phyloP scores from a whole-genome alignment of 768 basidiomycete genomes.

The Tubosaeta sp. region DNA sequence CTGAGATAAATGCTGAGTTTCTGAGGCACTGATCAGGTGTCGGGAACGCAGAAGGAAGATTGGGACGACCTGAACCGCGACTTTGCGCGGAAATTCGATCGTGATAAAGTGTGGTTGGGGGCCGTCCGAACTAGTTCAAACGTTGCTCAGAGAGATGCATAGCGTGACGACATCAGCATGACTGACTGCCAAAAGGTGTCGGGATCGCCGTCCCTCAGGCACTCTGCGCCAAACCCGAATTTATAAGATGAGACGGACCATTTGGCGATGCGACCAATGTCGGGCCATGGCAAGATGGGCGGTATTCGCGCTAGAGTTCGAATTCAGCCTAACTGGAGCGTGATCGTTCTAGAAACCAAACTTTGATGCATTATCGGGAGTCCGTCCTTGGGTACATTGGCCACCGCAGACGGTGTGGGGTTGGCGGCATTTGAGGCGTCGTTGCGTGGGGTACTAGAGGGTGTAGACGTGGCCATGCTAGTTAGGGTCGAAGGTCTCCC shows the following conservation, averaged over 20 bases:
- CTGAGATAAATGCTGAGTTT: slow-evolving; percentile 85
- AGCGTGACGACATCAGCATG: background rate
- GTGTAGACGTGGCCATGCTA: slow-evolving; percentile 16
- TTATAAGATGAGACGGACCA: slow-evolving; percentile 98
- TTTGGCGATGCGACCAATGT: slow-evolving; percentile 83
- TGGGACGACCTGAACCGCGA: slow-evolving; percentile 72
- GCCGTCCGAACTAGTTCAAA: slow-evolving; percentile 69
- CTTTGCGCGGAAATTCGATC: slow-evolving; percentile 86
- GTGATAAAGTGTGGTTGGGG: slow-evolving; percentile 97
- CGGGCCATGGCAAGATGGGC: slow-evolving; percentile 65
- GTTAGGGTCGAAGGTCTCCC: background rate
- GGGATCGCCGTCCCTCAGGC: slow-evolving; percentile 81
- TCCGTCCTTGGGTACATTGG: slow-evolving; percentile 30
- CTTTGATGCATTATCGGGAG: slow-evolving; percentile 37
- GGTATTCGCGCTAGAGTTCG: slow-evolving; percentile 33
- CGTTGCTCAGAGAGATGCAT: background rate
- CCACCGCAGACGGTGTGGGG: slow-evolving; percentile 10
- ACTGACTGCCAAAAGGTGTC: slow-evolving; percentile 98
- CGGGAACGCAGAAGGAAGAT: background rate
- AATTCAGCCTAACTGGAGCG: background rate
- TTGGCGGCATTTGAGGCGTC: slow-evolving; percentile 12
- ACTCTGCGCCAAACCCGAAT: slow-evolving; percentile 94
- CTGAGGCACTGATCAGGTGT: slow-evolving; percentile 35
- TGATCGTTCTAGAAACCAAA: slow-evolving; percentile 14
- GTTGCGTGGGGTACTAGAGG: slow-evolving; percentile 1